phyloP scores from a whole-genome alignment of 1,139 yeast species.

The Diutina ranongensis region DNA sequence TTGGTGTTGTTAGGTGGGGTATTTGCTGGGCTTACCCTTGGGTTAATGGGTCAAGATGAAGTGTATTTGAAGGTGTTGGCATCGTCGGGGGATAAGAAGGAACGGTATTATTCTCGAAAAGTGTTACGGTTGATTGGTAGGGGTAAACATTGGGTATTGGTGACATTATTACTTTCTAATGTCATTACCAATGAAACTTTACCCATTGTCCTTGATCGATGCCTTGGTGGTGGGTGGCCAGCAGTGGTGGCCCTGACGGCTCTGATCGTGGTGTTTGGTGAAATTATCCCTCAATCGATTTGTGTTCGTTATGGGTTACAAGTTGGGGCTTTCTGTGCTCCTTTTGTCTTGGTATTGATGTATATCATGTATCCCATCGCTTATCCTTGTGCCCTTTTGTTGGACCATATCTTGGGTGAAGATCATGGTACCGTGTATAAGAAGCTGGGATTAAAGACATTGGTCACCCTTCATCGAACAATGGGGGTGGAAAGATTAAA shows the following conservation, averaged over 20 bases:
- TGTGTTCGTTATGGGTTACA: constrained; percentile 89
- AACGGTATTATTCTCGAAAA: constrained; percentile 59
- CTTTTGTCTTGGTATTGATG: constrained; percentile 79
- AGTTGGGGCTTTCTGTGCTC: constrained; percentile 84
- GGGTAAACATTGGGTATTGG: constrained; percentile 98
- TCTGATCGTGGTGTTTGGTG: constrained; percentile 90
- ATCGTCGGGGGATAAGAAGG: constrained; percentile 44
- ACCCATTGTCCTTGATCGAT: constrained; percentile 86
- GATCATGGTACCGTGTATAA: constrained; percentile 94
- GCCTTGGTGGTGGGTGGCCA: constrained; percentile 96
- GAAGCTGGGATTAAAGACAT: constrained; percentile 83
- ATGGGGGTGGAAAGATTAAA: constrained; percentile 93
- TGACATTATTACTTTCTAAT: constrained; percentile 72
- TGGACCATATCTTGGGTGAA: constrained; percentile 81
- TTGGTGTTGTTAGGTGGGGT: constrained; percentile 88
- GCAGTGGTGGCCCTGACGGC: constrained; percentile 92
- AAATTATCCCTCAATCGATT: constrained; percentile 87
- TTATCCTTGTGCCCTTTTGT: constrained; percentile 72
- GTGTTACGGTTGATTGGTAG: constrained; percentile 63
- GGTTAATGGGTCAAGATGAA: constrained; percentile 97
- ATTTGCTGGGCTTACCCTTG: constrained; percentile 91
- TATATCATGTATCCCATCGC: constrained; percentile 87
- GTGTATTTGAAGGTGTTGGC: constrained; percentile 70
- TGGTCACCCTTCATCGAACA: constrained; percentile 85
- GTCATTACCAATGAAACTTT: constrained; percentile 93